phyloP scores from a whole-genome alignment of 106 monocot genomes.

The Acorus gramineus region DNA sequence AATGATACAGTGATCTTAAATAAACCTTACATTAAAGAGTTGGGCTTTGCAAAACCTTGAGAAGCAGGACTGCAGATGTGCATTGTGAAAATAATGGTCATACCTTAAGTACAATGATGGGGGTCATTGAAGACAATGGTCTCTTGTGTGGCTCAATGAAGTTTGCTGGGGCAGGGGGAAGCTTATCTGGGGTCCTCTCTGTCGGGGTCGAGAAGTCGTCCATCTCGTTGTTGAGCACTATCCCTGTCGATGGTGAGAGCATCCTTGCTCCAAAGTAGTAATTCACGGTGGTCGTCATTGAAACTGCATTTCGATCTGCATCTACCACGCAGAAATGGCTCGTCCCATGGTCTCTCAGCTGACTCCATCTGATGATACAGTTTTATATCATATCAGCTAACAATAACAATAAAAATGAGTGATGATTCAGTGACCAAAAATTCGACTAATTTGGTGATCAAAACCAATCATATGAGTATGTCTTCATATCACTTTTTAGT shows the following conservation, averaged over 20 bases:
- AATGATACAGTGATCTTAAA: no score
- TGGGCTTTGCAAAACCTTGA: no score
- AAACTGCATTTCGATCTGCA: constrained; percentile 74
- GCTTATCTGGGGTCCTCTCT: constrained; percentile 37
- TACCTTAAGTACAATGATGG: constrained; percentile 81
- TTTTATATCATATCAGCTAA: neutral
- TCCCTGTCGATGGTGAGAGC: constrained; percentile 79
- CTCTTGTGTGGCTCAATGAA: constrained; percentile 79
- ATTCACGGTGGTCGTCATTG: constrained; percentile 84
- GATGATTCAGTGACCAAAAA: no score
- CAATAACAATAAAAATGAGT: no score
- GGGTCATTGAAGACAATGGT: constrained; percentile 95
- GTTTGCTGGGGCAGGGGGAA: constrained; percentile 80
- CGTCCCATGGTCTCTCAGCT: constrained; percentile 71
- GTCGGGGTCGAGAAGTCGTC: constrained; percentile 74
- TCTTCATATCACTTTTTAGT: no score
- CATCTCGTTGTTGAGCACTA: constrained; percentile 95
- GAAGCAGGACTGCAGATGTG: no score
- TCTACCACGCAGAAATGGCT: constrained; percentile 87
- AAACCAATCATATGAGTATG: no score
- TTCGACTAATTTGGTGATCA: no score
- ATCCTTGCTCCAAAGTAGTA: constrained; percentile 54
- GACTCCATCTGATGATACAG: constrained; percentile 57
- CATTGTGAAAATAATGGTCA: neutral
- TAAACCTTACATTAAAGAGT: no score